Conservation (phyloP, 768 basidiomycete genomes). For the Lactifluus hygrophoroides region DNA sequence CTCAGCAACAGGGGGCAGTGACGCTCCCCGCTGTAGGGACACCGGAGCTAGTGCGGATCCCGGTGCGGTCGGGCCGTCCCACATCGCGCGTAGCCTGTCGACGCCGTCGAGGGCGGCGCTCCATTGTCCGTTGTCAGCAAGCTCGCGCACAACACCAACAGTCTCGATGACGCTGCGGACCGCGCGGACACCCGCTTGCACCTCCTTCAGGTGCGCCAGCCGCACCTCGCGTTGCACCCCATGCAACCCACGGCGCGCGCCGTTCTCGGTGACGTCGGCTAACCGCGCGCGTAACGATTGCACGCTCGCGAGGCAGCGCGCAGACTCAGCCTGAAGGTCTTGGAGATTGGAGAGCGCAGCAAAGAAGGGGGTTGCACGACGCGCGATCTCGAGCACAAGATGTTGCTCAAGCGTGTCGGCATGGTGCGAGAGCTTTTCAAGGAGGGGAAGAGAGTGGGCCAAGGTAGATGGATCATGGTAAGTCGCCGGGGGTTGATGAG, state of each 20-base stretch:
- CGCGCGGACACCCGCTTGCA: constrained; percentile 54
- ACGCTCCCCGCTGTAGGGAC: neutral
- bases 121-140: constrained; percentile 87
- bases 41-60: neutral
- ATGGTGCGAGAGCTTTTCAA: constrained; percentile 86
- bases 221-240: constrained; percentile 59
- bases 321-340: constrained; percentile 83
- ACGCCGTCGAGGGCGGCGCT: constrained; percentile 72
- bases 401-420: constrained; percentile 93
- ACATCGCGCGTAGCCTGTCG: constrained; percentile 55
- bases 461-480: constrained; percentile 49
- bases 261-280: constrained; percentile 63
- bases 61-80: constrained; percentile 28
- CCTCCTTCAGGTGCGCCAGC: constrained; percentile 48
- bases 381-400: constrained; percentile 84
- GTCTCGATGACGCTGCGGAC: constrained; percentile 71
- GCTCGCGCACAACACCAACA: constrained; percentile 54
- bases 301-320: constrained; percentile 72
- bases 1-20: constrained; percentile 29
- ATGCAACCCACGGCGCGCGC: constrained; percentile 72
- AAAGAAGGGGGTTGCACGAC: constrained; percentile 91
- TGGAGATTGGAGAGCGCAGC: constrained; percentile 92
- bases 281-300: constrained; percentile 62
- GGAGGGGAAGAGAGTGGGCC: constrained; percentile 60
- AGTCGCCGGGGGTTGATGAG: constrained; percentile 24